Base-by-base conservation (phyloP, 1,284 basidiomycete species). In the Fistulinella cinereoalba region DNA sequence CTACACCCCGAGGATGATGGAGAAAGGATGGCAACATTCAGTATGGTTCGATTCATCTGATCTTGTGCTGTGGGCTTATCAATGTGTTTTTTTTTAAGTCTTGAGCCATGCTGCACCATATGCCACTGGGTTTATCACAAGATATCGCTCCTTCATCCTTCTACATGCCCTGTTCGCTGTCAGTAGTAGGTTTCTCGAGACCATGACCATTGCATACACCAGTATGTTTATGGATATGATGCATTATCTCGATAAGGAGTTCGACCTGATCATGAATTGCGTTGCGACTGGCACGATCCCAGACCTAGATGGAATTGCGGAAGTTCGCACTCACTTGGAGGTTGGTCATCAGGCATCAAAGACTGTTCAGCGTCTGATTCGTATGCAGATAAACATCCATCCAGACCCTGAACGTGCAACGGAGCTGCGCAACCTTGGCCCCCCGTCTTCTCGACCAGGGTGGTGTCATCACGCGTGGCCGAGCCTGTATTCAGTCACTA, bases 341-440 rank as follows among this genome's bases (percentile, higher is more conserved):
- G 52, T 46, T 16, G 29, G 51, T n/a, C n/a, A n/a, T n/a, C n/a
- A n/a, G n/a, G n/a, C n/a, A n/a, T n/a, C n/a, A n/a, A n/a, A n/a
- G n/a, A n/a, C n/a, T n/a, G n/a, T n/a, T n/a, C n/a, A n/a, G n/a
- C n/a, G n/a, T 40, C 28, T 50, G 31, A 41, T 27, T n/a, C 2
- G 15, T 10, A 0, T 8, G 2, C 19, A 62, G 58, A 12, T 21
- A 23, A 45, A 50, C 10, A 42, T 58, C 9, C 29, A 8, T 1
- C 34, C 58, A 2, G 41, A 62, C n/a, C 53, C 58, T 0, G 37
- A 47, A 37, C 58, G 61, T 18, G 58, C 54, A 7, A 43, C 37
- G 8, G 58, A 61, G 16, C 22, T 27, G 25, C 25, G 25, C 25
- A 27, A 12, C 12, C 25, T 27, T 27, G 25, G 25, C 12, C 25